Conservation (phyloP, 495 filamentous ascomycete genomes). For the Penicillium diatomitis region DNA sequence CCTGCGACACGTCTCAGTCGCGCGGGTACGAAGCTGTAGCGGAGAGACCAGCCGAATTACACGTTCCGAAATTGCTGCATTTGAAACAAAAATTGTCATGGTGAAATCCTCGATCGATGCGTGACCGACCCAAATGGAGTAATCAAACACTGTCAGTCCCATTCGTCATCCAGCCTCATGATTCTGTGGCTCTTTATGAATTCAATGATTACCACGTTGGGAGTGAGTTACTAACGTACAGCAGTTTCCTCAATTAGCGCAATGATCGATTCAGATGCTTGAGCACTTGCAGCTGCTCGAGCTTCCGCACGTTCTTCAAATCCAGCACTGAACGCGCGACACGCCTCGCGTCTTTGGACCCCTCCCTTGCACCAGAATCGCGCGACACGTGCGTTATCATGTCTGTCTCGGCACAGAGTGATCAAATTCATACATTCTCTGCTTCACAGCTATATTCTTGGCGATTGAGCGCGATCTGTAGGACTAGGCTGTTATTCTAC, state of each 20-base stretch:
- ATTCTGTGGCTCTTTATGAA: too few species aligned
- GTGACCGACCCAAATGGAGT: too few species aligned
- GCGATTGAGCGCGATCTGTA: too few species aligned
- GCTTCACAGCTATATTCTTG: too few species aligned
- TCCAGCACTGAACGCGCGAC: conserved; percentile 4
- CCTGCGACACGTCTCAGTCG: conserved; percentile 9
- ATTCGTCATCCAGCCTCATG: too few species aligned
- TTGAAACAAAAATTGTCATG: too few species aligned
- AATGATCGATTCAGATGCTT: not conserved
- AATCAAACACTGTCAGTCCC: too few species aligned
- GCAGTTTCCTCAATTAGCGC: not conserved
- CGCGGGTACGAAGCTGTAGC: not conserved
- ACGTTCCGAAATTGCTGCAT: not conserved
- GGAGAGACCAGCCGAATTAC: not conserved
- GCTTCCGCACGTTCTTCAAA: not conserved
- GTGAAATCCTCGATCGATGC: too few species aligned
- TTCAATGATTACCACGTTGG: too few species aligned
- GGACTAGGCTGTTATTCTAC: too few species aligned
- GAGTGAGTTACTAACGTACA: too few species aligned
- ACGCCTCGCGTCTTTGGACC: conserved; percentile 1
- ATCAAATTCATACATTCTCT: not conserved
- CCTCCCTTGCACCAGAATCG: conserved; percentile 1
- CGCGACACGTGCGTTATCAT: not conserved
- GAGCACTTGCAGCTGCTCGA: not conserved
- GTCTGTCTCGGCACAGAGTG: not conserved